Base-by-base conservation (phyloP, 192 early-diverging fungal genomes). In the Gamsiella multidivaricata region DNA sequence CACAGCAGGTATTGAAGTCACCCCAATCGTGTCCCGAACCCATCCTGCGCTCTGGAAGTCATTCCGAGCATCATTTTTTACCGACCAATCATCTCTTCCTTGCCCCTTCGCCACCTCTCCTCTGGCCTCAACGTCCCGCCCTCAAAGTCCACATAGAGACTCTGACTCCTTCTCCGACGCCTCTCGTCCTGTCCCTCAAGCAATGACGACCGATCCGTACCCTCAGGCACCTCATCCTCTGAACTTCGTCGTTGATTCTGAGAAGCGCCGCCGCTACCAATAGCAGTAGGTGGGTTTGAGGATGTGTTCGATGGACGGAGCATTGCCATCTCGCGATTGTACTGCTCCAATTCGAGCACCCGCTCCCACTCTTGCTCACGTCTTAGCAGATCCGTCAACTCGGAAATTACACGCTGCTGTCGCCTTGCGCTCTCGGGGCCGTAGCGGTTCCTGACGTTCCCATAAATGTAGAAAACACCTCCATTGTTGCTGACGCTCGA, bases 351-450 rank as follows among this genome's bases (percentile, higher is more conserved):
- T 7, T 68, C n/a, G n/a, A n/a, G n/a, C n/a, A n/a, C 73, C 25
- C 65, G 37, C 29, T 68, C 73, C 73, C 73, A 76, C 3, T 76
- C 65, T 23, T 59, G 64, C 59, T 76, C 73, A n/a, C 64, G 23
- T 33, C 73, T 10, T 53, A 76, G 7, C 12, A 76, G 45, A 50
- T 68, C 64, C 5, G 59, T 18, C 58, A 76, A 68, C 42, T 76
- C 73, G 6, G 73, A 67, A 64, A 76, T 56, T 17, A 76, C 59
- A 9, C 73, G 56, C 14, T 65, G 56, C 0, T n/a, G n/a, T n/a
- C 65, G 49, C 28, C 73, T 34, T 15, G 57, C 12, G 11, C 46
- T 34, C 5, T 61, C 73, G 14, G 58, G 51, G 2, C 58, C 65
- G 28, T 68, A 62, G 3, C 59, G 57, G 42, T 68, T 68, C 23